phyloP scores from a whole-genome alignment of 352 stramenopile genomes.

The Phytophthora europaea region DNA sequence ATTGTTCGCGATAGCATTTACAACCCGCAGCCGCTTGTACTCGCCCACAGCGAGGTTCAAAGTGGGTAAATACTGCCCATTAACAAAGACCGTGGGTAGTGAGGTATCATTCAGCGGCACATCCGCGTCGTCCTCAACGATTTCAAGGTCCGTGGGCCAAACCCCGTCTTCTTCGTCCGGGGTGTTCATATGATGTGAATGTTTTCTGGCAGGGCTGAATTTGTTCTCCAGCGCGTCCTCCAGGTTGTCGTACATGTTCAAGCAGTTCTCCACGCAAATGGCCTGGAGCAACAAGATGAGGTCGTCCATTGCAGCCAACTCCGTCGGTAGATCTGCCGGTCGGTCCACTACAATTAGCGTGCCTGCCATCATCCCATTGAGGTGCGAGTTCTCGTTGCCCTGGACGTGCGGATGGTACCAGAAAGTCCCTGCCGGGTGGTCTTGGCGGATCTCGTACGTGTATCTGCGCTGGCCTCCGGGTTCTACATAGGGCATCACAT shows the following conservation, averaged over 20 bases:
- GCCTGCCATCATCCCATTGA: conserved; percentile 81
- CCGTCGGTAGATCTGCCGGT: conserved; percentile 54
- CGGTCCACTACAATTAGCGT: conserved; percentile 73
- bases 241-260: conserved; percentile 67
- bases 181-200: conserved; percentile 30
- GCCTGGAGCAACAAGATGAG: conserved; percentile 74
- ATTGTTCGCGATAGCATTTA: conserved; percentile 89
- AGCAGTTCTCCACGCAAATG: conserved; percentile 77
- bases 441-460: conserved; percentile 70
- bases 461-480: conserved; percentile 61
- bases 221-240: conserved; percentile 69
- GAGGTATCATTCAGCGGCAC: conserved; percentile 80
- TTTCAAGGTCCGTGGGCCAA: conserved; percentile 40
- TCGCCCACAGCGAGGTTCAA: conserved; percentile 59
- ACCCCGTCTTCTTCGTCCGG: conserved; percentile 17
- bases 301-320: conserved; percentile 72
- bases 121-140: conserved; percentile 42
- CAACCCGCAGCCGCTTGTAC: conserved; percentile 74
- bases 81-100: conserved; percentile 76
- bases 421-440: conserved; percentile 81
- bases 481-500: conserved; percentile 67
- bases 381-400: conserved; percentile 80
- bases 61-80: conserved; percentile 76
- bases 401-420: conserved; percentile 87
- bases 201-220: conserved; percentile 34